Evolutionary conservation across 1,139 yeast species (phyloP).

Genomic region (Taphrina flavorubra): DNA sequence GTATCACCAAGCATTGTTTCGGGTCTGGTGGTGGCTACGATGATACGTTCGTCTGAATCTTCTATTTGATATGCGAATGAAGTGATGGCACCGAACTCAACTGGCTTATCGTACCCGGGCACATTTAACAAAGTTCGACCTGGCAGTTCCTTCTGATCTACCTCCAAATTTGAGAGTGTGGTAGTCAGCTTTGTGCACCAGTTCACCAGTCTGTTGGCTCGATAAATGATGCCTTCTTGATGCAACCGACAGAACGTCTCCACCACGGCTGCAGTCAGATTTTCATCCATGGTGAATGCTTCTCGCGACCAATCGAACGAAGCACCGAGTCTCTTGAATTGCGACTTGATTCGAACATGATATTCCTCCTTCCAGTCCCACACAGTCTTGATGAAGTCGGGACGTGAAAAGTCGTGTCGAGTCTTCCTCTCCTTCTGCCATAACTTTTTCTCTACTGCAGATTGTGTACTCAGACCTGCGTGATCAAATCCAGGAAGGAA

Average conservation of each 20-base stretch:
- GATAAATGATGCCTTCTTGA: conserved; percentile 93
- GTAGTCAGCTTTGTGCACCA: conserved; percentile 97
- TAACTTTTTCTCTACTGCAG: conserved; percentile 94
- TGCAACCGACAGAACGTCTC: conserved; percentile 91
- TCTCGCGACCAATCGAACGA: conserved; percentile 96
- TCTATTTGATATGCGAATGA: conserved; percentile 91
- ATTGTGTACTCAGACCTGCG: conserved; percentile 98
- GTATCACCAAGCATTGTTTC: conserved; percentile 98
- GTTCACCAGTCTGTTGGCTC: conserved; percentile 91
- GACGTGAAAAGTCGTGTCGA: conserved; percentile 95
- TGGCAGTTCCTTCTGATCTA: conserved; percentile 84
- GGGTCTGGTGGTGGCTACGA: conserved; percentile 98
- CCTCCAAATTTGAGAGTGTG: conserved; percentile 94
- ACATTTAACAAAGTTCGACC: conserved; percentile 82
- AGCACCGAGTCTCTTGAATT: conserved; percentile 87
- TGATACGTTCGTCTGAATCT: conserved; percentile 81
- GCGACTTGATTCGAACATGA: conserved; percentile 81
- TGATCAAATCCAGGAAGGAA: conserved; percentile 98
- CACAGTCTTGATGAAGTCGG: conserved; percentile 80
- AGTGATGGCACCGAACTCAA: conserved; percentile 95
- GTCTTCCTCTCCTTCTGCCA: conserved; percentile 89
- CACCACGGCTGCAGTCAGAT: conserved; percentile 75
- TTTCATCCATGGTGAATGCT: conserved; percentile 87
- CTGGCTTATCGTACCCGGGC: conserved; percentile 82
- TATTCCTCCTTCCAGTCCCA: conserved; percentile 99